These are phyloP conservation scores for Pleurotus pulmonarius DNA, from an alignment of 768 basidiomycete species.

Conservation along the genomic window DNA sequence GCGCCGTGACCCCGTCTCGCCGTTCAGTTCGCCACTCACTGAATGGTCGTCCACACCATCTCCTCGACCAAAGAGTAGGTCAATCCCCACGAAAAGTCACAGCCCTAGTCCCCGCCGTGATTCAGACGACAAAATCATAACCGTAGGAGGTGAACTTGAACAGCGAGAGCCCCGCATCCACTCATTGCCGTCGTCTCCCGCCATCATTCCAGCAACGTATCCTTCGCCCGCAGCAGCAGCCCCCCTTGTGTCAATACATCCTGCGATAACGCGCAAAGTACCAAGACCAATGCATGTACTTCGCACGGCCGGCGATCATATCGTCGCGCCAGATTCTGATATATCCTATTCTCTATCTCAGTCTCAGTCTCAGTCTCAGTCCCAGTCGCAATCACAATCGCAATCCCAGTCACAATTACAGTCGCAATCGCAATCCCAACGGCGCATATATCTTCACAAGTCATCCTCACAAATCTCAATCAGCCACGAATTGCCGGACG, in stretches of 20 bases:
- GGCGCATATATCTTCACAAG: no score
- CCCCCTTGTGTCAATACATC: background rate
- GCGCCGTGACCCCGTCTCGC: background rate
- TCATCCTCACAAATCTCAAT: background rate
- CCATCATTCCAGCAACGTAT: background rate
- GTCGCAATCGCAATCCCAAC: background rate
- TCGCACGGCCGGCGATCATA: background rate
- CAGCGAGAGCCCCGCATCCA: background rate
- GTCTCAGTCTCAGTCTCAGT: conserved; percentile 26
- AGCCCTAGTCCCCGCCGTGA: background rate
- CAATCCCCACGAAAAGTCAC: background rate
- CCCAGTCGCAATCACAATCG: conserved; percentile 31
- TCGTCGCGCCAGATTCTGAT: conserved; percentile 7
- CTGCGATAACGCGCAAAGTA: background rate
- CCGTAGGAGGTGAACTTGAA: background rate
- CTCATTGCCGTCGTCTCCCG: background rate
- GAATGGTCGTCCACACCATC: background rate
- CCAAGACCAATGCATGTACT: background rate
- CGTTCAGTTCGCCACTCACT: background rate
- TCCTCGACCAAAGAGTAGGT: background rate
- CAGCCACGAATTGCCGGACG: background rate
- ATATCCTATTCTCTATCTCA: conserved; percentile 20
- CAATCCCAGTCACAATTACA: background rate
- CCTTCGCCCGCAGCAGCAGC: background rate
- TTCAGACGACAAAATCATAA: background rate